These are phyloP conservation scores for Serendipita sp. DNA, from an alignment of 1,284 basidiomycete species.

Conservation along the genomic window DNA sequence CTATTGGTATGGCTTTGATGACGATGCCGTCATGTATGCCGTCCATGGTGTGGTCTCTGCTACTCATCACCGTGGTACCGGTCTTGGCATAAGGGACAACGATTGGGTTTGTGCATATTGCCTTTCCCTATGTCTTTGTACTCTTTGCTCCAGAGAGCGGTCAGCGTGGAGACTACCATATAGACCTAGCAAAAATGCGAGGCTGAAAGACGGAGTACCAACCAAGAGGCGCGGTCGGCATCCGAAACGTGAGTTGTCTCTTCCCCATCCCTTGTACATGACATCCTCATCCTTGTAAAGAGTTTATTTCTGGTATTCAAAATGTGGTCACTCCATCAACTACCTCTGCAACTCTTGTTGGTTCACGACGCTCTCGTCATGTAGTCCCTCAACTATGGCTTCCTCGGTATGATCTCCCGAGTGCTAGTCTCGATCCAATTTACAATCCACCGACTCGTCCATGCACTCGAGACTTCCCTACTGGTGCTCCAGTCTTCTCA, in stretches of 20 bases:
- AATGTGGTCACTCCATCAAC: neutral
- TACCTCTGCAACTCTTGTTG: neutral
- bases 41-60: neutral
- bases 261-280: neutral
- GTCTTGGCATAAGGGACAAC: neutral
- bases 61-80: neutral
- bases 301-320: no score
- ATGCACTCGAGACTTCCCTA: constrained; percentile 3
- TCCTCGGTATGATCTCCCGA: neutral
- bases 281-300: neutral
- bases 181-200: neutral
- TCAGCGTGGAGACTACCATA: neutral
- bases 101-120: neutral
- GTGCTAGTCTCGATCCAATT: neutral
- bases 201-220: neutral
- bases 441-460: neutral
- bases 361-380: no score
- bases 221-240: neutral
- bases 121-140: neutral
- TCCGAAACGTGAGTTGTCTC: neutral
- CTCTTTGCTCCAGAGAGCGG: neutral
- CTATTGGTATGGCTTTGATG: neutral
- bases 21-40: neutral
- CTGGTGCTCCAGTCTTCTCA: neutral
- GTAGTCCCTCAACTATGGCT: neutral